Conservation (phyloP, 495 filamentous ascomycete species). For the Penicillium steckii region DNA sequence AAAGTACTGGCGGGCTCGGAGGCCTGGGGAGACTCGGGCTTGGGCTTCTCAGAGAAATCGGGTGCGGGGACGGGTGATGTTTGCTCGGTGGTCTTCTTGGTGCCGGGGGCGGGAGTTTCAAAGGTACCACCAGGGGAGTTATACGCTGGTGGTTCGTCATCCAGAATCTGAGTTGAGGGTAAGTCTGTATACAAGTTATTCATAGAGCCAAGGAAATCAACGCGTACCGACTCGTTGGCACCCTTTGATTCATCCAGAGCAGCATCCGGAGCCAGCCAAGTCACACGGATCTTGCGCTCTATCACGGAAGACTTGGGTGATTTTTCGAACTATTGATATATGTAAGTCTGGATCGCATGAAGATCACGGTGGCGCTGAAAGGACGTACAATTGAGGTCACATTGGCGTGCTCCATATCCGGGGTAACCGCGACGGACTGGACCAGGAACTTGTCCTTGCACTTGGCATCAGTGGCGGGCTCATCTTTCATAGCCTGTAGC, state of each 20-base stretch:
- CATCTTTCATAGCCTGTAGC: slow-evolving; percentile 95
- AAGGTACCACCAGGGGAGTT: slow-evolving; percentile 53
- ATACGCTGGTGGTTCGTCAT: slow-evolving; percentile 56
- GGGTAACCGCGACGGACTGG: slow-evolving; percentile 82
- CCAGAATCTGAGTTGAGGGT: slow-evolving; percentile 15
- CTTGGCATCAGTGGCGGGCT: slow-evolving; percentile 78
- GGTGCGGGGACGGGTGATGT: slow-evolving; percentile 39
- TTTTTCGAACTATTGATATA: slow-evolving; percentile 57
- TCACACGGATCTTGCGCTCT: slow-evolving; percentile 96
- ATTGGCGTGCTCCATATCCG: slow-evolving; percentile 77
- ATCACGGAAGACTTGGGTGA: slow-evolving; percentile 72
- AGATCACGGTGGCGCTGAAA: not conserved
- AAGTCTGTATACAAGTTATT: not conserved
- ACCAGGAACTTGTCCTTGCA: slow-evolving; percentile 99
- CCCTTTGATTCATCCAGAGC: slow-evolving; percentile 34
- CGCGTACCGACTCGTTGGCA: slow-evolving; percentile 48
- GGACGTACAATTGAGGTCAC: slow-evolving; percentile 73
- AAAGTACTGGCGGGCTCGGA: slow-evolving; percentile 10
- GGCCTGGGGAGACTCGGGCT: slow-evolving; percentile 35
- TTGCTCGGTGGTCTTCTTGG: slow-evolving; percentile 32
- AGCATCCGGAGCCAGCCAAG: slow-evolving; percentile 65
- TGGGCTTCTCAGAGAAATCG: slow-evolving; percentile 44
- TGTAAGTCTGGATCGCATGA: slow-evolving; percentile 12
- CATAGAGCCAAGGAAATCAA: not conserved
- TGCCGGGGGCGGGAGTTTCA: slow-evolving; percentile 48